Conservation (phyloP, 1,284 basidiomycete genomes). For the Moesziomyces sp. region DNA sequence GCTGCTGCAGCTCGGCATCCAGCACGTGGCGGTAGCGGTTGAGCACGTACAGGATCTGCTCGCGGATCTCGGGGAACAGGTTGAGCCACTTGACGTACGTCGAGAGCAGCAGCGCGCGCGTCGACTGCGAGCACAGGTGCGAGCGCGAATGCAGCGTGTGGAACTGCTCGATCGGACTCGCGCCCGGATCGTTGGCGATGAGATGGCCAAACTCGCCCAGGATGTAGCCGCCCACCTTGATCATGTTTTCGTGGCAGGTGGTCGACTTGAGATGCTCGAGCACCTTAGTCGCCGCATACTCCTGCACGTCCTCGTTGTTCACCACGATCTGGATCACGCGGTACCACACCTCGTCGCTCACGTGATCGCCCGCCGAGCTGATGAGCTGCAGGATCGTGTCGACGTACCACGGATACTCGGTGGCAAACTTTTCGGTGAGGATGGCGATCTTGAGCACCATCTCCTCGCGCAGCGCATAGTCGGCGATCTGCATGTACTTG, state of each 20-base stretch:
- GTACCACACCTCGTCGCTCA: conserved; percentile 99
- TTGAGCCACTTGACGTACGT: conserved; percentile 99
- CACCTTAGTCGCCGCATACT: conserved; percentile 93
- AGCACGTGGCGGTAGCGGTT: conserved; percentile 93
- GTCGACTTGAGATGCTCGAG: conserved; percentile 88
- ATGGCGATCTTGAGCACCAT: conserved; percentile 99
- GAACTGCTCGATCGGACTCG: conserved; percentile 94
- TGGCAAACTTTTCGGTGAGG: conserved; percentile 95
- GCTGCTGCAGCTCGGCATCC: conserved; percentile 97
- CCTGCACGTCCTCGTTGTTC: conserved; percentile 89
- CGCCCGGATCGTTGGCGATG: conserved; percentile 92
- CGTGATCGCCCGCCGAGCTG: conserved; percentile 95
- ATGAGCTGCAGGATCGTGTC: conserved; percentile 82
- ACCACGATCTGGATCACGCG: conserved; percentile 97
- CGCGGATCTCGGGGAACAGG: conserved; percentile 97
- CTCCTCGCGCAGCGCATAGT: conserved; percentile 94
- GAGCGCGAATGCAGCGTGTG: conserved; percentile 93
- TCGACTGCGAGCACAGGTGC: conserved; percentile 90
- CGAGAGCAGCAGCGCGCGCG: conserved; percentile 89
- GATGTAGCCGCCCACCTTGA: conserved; percentile 97
- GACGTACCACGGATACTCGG: conserved; percentile 72
- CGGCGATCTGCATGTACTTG: conserved; percentile 90
- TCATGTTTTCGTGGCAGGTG: conserved; percentile 93
- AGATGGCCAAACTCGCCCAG: conserved; percentile 94
- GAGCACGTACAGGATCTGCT: conserved; percentile 91